A percentile compares a stretch with the other conserved stretches of the same genome.
phyloP scores from a whole-genome alignment of 805 yeast species.

The Candida rishiriensis region DNA sequence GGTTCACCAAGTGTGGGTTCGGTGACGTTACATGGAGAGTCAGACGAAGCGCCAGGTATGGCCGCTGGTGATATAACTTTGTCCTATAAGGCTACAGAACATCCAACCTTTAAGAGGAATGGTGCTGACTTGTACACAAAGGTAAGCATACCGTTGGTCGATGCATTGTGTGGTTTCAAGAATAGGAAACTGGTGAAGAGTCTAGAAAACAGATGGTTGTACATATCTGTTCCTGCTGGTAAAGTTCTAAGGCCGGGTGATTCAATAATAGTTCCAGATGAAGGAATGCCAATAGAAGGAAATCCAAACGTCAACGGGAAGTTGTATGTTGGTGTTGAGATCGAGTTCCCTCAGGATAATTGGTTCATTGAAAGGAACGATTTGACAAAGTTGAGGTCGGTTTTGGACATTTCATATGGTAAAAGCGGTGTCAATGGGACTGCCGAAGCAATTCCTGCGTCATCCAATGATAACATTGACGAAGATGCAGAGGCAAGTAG shows the following conservation, averaged over 20 bases:
- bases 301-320: conserved; percentile 49
- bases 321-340: conserved; percentile 61
- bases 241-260: conserved; percentile 80
- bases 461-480: conserved; percentile 24
- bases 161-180: conserved; percentile 79
- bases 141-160: conserved; percentile 62
- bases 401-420: conserved; percentile 38
- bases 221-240: conserved; percentile 65
- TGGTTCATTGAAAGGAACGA: conserved; percentile 81
- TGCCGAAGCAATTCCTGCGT: conserved; percentile 6
- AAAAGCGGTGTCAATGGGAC: conserved; percentile 3
- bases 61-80: conserved; percentile 75
- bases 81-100: conserved; percentile 45
- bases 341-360: conserved; percentile 79
- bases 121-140: conserved; percentile 62
- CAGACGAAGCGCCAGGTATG: conserved; percentile 75
- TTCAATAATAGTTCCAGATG: conserved; percentile 54
- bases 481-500: conserved; percentile 19
- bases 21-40: conserved; percentile 58
- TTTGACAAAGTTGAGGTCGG: conserved; percentile 44
- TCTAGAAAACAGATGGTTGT: conserved; percentile 73
- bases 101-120: conserved; percentile 40
- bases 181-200: conserved; percentile 60
- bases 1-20: conserved; percentile 65
- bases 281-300: conserved; percentile 74